Evolutionary conservation across 345 rosid genomes (phyloP), one percentile per base, ranked within the genome.

Genomic region (Toxicodendron radicans): DNA sequence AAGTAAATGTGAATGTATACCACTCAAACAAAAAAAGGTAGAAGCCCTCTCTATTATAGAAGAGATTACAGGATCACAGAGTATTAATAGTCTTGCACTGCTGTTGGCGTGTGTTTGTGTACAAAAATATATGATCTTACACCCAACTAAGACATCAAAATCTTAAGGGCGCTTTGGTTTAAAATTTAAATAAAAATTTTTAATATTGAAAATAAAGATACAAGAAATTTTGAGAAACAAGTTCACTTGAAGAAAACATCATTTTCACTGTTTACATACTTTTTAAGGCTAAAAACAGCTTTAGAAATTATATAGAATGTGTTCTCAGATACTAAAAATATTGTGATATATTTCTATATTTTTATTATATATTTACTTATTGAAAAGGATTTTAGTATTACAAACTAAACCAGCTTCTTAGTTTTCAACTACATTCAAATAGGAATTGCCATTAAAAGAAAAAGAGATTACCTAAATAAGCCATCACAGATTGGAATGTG

Each of bases 401-500:
- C 43, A 38, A 38, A 38, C 6, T 38, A 38, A 38, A 38, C 8
- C 43, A 38, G 43, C 43, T 32, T 32, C 0, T 2, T 24, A 58
- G 6, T 38, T 52, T 66, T 62, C n/a, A 53, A 54, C 45, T 7
- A 24, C 45, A 62, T 5, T 21, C 33, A 53, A 21, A 74, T 51
- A 6, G 13, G 35, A 8, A 33, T 52, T 51, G n/a, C 54, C 54
- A 51, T 2, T 38, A 10, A 63, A 24, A 43, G 12, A 30, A 56
- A 33, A 27, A 27, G 30, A 14, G 77, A 69, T 81, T 79, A 96
- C 99, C 97, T 88, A 73, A 96, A 85, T 81, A 96, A 83, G 63
- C 91, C 90, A 74, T 78, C 78, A 79, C 97, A 93, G 65, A 96
- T 92, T 82, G 86, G 92, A 80, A 73, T 74, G 81, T 96, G 97